These are phyloP conservation scores for Puccinia coronata DNA, from an alignment of 1,284 basidiomycete species.

Conservation along the genomic window DNA sequence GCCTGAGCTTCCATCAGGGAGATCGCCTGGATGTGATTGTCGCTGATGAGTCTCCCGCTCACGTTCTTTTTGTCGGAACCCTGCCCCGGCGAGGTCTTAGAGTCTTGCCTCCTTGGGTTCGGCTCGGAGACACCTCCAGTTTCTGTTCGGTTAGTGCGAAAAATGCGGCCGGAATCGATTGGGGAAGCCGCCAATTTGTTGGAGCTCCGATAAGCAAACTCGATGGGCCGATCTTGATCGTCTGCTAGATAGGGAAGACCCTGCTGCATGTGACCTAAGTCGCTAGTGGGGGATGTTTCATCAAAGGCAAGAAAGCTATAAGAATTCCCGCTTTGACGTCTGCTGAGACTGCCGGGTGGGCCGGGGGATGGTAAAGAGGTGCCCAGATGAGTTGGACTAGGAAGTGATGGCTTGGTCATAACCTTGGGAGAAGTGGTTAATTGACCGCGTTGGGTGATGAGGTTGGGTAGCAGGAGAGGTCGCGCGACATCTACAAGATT, in stretches of 20 bases:
- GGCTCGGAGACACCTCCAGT: not conserved
- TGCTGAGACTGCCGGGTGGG: not conserved
- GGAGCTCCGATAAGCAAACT: not conserved
- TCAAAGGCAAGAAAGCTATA: slow-evolving; percentile 19
- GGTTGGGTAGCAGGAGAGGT: slow-evolving; percentile 28
- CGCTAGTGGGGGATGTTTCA: not conserved
- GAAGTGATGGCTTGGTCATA: not conserved
- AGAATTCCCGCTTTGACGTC: not conserved
- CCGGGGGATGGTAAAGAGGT: not conserved
- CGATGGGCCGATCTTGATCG: not conserved
- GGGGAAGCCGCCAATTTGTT: not conserved
- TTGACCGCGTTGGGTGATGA: slow-evolving; percentile 4
- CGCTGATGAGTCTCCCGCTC: not conserved
- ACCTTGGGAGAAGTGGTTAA: not conserved
- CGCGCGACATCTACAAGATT: not conserved
- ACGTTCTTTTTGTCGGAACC: not conserved
- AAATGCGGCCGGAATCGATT: not conserved
- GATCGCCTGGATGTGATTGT: slow-evolving; percentile 1
- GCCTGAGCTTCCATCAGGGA: slow-evolving; percentile 12
- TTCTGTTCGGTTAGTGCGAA: not conserved
- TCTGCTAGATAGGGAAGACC: not conserved
- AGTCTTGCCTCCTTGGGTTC: not conserved
- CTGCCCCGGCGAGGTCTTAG: not conserved
- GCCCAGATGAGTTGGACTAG: not conserved
- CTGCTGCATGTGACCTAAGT: not conserved